A percentile compares a stretch with the other conserved stretches of the same genome.
Conservation (phyloP, 1,139 yeast genomes). For the Taiozyma sp. region DNA sequence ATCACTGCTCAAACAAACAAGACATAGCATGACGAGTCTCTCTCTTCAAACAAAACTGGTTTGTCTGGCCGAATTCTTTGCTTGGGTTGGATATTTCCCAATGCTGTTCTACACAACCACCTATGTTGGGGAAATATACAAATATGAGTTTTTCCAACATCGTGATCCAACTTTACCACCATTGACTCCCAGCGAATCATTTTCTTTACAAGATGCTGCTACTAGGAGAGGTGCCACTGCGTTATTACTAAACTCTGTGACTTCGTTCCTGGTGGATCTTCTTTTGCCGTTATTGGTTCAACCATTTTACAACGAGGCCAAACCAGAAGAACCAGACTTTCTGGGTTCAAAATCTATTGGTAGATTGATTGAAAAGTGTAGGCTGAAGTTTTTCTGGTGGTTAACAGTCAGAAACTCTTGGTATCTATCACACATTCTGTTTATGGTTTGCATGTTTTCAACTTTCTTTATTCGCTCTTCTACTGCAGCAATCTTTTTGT, state of each 20-base stretch:
- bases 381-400: slow-evolving; percentile 15
- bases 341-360: slow-evolving; percentile 1
- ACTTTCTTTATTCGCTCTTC: slow-evolving; percentile 37
- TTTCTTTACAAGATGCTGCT: slow-evolving; percentile 30
- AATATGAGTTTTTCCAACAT: slow-evolving; percentile 29
- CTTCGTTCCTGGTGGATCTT: slow-evolving; percentile 34
- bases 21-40: slow-evolving; percentile 32
- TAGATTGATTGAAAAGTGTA: slow-evolving; percentile 9
- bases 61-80: slow-evolving; percentile 42
- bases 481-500: slow-evolving; percentile 32
- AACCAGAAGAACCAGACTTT: slow-evolving; percentile 8
- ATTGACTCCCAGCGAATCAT: slow-evolving; percentile 35
- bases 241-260: slow-evolving; percentile 35
- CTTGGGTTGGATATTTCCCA: slow-evolving; percentile 48
- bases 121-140: slow-evolving; percentile 41
- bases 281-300: slow-evolving; percentile 33
- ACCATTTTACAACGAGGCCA: slow-evolving; percentile 16
- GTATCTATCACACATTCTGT: slow-evolving; percentile 36
- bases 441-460: slow-evolving; percentile 33
- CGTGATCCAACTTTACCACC: slow-evolving; percentile 41
- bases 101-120: slow-evolving; percentile 45
- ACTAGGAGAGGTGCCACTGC: slow-evolving; percentile 41
- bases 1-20: slow-evolving; percentile 33
- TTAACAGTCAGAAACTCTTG: slow-evolving; percentile 33
- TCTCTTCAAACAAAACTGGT: slow-evolving; percentile 39